phyloP scores from a whole-genome alignment of 805 yeast genomes.

The Metahyphopichia silvanorum region DNA sequence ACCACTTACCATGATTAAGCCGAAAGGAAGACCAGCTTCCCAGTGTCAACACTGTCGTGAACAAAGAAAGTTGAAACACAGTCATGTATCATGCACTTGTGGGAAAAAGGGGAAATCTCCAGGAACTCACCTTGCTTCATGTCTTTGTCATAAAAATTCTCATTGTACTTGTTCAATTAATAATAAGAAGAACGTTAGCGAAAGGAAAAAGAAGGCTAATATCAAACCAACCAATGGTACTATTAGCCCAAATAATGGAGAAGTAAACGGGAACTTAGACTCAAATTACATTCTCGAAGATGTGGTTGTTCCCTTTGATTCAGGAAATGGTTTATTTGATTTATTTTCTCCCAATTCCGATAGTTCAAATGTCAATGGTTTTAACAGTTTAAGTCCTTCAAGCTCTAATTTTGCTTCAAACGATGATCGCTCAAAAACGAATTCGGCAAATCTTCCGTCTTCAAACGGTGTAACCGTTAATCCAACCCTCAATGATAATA shows the following conservation, averaged over 20 bases:
- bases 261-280: conserved; percentile 6
- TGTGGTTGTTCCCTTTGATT: conserved; percentile 26
- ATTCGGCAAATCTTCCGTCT: not conserved
- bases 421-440: not conserved
- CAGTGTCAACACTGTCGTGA: conserved; percentile 87
- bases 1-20: conserved; percentile 88
- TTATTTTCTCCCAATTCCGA: conserved; percentile 16
- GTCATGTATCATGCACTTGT: conserved; percentile 71
- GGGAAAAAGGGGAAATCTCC: conserved; percentile 48
- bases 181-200: conserved; percentile 11
- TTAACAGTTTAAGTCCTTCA: no score
- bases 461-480: not conserved
- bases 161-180: conserved; percentile 39
- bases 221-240: conserved; percentile 1
- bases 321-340: conserved; percentile 22
- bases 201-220: conserved; percentile 8
- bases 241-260: conserved; percentile 6
- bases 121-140: conserved; percentile 33
- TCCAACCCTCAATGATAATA: conserved; percentile 1
- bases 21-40: conserved; percentile 93
- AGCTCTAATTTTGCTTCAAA: no score
- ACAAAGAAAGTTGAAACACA: conserved; percentile 60
- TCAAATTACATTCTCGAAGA: conserved; percentile 26
- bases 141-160: conserved; percentile 36
- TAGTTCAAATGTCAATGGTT: conserved; percentile 4